Percentiles rank a stretch among this genome's conserved stretches.
These are phyloP conservation scores for Nematodospora anomalae DNA, from an alignment of 1,139 yeast species.

Conservation along the genomic window DNA sequence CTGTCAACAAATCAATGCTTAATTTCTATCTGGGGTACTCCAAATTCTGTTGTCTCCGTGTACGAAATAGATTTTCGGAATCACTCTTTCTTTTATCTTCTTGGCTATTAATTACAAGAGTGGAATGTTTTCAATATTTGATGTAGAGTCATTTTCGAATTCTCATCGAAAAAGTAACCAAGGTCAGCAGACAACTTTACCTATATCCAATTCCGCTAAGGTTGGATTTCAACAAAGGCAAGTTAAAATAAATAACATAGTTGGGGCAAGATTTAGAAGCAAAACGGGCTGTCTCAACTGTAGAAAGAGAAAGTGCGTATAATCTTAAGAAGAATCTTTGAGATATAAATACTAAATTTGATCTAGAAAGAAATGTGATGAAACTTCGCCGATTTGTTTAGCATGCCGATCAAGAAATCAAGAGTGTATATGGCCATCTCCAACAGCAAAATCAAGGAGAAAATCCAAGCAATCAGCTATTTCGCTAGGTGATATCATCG, in stretches of 20 bases:
- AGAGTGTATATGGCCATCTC: constrained; percentile 14
- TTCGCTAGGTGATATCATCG: not conserved
- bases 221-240: constrained; percentile 10
- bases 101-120: too few relatives aligned
- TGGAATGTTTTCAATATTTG: constrained; percentile 10
- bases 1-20: too few relatives aligned
- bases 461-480: not conserved
- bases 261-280: constrained; percentile 15
- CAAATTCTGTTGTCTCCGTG: too few relatives aligned
- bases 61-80: too few relatives aligned
- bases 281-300: constrained; percentile 16
- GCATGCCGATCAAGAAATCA: constrained; percentile 13
- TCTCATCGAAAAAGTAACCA: not conserved
- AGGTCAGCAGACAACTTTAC: constrained; percentile 1
- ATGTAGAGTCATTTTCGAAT: constrained; percentile 6
- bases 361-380: constrained; percentile 17
- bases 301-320: constrained; percentile 15
- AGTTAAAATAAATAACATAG: constrained; percentile 14
- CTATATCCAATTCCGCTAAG: not conserved
- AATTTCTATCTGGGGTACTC: too few relatives aligned
- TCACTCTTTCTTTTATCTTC: too few relatives aligned
- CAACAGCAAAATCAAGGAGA: not conserved
- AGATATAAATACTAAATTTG: not conserved
- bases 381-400: constrained; percentile 12
- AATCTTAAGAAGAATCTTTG: not conserved